These are phyloP conservation scores for Biscogniauxia mediterranea DNA, from an alignment of 2,329 filamentous ascomycete genomes.

Conservation along the genomic window DNA sequence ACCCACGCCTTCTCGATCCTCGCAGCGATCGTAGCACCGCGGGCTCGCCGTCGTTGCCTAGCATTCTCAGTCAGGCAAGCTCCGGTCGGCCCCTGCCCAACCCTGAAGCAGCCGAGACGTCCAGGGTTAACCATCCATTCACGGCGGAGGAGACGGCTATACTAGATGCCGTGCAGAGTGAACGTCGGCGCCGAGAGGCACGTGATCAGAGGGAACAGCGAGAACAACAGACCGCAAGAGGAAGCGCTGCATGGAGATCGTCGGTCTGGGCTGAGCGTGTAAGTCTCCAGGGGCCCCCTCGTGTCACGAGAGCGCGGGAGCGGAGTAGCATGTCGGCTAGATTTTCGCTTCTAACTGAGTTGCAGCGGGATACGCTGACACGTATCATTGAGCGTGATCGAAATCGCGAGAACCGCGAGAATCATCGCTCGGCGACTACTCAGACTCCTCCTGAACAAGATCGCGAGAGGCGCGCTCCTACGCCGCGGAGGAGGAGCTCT, in stretches of 20 bases:
- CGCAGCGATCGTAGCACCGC: conserved; percentile 41
- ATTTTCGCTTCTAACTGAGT: conserved; percentile 18
- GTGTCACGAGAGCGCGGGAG: conserved; percentile 14
- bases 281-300: conserved; percentile 26
- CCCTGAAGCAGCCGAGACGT: conserved; percentile 35
- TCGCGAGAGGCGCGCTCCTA: conserved; percentile 30
- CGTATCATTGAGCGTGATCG: conserved; percentile 34
- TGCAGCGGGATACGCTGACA: conserved; percentile 33
- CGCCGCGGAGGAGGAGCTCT: conserved; percentile 30
- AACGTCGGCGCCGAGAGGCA: conserved; percentile 50
- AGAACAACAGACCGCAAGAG: conserved; percentile 22
- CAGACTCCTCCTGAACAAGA: conserved; percentile 29
- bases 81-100: conserved; percentile 28
- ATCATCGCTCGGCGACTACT: conserved; percentile 23
- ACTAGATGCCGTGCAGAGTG: conserved; percentile 54
- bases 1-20: conserved; percentile 50
- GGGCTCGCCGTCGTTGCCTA: conserved; percentile 31
- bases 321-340: conserved; percentile 18
- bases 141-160: conserved; percentile 55
- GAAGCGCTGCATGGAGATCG: conserved; percentile 28
- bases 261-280: conserved; percentile 32
- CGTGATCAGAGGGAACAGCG: conserved; percentile 33
- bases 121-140: conserved; percentile 50
- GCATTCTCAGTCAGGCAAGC: conserved; percentile 33
- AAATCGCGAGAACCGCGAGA: conserved; percentile 27